Evolutionary conservation across 768 basidiomycete species (phyloP).

Genomic region (Suillus tomentosus): DNA sequence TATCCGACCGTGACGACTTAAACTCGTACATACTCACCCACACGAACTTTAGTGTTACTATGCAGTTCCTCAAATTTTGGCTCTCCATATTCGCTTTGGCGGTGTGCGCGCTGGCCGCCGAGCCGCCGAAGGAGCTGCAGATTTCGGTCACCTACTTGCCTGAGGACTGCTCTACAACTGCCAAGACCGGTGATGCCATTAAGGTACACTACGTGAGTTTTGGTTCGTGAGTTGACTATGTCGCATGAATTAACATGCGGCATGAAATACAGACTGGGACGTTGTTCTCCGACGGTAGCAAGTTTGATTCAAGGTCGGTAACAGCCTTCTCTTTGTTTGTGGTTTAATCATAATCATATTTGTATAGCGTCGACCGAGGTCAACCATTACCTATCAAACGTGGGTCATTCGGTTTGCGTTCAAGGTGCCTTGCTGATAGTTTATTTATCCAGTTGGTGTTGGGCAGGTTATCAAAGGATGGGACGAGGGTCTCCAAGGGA

Average conservation of each 20-base stretch:
- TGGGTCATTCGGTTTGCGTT: constrained; percentile 36
- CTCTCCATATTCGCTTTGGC: constrained; percentile 51
- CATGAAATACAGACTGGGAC: constrained; percentile 67
- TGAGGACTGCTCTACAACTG: constrained; percentile 53
- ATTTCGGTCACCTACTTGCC: constrained; percentile 67
- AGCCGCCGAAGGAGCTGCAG: constrained; percentile 55
- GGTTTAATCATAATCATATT: neutral
- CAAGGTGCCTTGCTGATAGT: constrained; percentile 6
- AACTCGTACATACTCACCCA: neutral
- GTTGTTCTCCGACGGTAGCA: constrained; percentile 69
- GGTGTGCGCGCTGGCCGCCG: constrained; percentile 46
- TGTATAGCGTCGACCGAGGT: constrained; percentile 65
- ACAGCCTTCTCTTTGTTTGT: neutral
- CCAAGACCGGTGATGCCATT: constrained; percentile 63
- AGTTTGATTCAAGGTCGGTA: constrained; percentile 87
- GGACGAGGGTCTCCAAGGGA: constrained; percentile 80
- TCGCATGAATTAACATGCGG: constrained; percentile 8
- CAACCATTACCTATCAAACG: constrained; percentile 77
- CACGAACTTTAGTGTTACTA: constrained; percentile 28
- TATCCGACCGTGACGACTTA: neutral
- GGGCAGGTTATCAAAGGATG: constrained; percentile 86
- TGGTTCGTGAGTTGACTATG: neutral
- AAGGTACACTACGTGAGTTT: constrained; percentile 76
- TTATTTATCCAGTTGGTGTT: constrained; percentile 55
- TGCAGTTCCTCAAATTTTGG: constrained; percentile 53